Conservation (phyloP, 495 filamentous ascomycete genomes). For the Massariosphaeria phaeospora region DNA sequence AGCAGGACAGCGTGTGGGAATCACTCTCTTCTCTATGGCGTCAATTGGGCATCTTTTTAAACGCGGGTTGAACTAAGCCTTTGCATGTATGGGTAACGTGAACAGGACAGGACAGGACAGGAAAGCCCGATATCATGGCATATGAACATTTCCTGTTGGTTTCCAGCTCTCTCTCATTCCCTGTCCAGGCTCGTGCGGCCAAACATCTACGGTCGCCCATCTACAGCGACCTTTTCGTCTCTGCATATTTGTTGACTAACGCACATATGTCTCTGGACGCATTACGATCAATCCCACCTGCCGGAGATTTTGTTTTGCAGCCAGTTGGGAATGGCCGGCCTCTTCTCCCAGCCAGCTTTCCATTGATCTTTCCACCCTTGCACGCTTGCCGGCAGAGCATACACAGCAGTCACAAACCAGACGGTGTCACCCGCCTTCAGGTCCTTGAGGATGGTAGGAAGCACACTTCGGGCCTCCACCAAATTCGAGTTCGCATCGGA, state of each 20-base stretch:
- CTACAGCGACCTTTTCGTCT: too few relatives aligned
- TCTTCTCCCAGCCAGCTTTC: constrained; percentile 32
- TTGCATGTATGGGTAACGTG: not conserved
- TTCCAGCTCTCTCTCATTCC: too few relatives aligned
- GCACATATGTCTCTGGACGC: too few relatives aligned
- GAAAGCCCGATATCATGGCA: not conserved
- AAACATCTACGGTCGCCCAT: too few relatives aligned
- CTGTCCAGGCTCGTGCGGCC: too few relatives aligned
- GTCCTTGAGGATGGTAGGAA: constrained; percentile 56
- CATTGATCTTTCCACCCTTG: constrained; percentile 30
- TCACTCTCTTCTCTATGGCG: not conserved
- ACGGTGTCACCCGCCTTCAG: constrained; percentile 38
- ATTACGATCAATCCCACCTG: constrained; percentile 27
- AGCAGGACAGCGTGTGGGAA: constrained; percentile 1
- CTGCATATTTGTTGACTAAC: too few relatives aligned
- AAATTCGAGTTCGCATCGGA: constrained; percentile 76
- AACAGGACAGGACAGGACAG: not conserved
- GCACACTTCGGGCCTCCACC: constrained; percentile 61
- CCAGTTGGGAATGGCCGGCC: constrained; percentile 26
- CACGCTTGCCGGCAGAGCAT: constrained; percentile 33
- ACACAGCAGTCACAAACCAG: constrained; percentile 52
- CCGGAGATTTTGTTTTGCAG: constrained; percentile 23
- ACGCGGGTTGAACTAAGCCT: not conserved
- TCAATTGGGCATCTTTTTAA: not conserved
- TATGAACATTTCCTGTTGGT: not conserved